Base-by-base conservation (phyloP, 2,329 filamentous ascomycete genomes). In the Colletotrichum spaethianum region DNA sequence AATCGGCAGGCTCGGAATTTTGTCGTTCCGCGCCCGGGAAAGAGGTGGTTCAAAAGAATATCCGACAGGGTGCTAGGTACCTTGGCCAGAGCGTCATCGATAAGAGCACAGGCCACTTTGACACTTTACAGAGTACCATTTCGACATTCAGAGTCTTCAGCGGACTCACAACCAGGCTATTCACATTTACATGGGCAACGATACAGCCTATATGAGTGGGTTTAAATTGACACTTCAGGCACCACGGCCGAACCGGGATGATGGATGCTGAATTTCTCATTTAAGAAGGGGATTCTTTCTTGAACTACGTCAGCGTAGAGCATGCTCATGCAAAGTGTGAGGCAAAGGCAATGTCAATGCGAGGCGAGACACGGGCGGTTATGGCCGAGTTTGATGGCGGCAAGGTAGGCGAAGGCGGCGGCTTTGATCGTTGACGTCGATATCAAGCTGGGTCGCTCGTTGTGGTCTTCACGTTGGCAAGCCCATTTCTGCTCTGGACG, bases 231-330 rank as follows among this genome's bases (percentile, higher is more conserved):
- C 5, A 12, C 16, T 7, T 3, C 4, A 5, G 33, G 40, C 28
- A 65, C 46, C 53, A 40, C 40, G 31, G 40, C 11, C 1, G 52
- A 9, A 26, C 36, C 42, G 48, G 60, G 33, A 64, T 59, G 33
- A 59, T 40, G 38, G 48, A 44, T n/a, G 53, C 64, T 36, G 23
- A 44, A 3, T n/a, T 18, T 53, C 11, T 52, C n/a, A n/a, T 36
- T n/a, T n/a, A 31, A 26, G 16, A 20, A 48, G 50, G 20, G 44
- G 20, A 44, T 26, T 11, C 1, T 26, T 56, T 40, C 31, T 33
- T 53, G 20, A 2, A 42, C 2, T 18, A 48, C 38, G 55, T 55
- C 36, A 61, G 62, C 48, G 55, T 70, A 38, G 46, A 40, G 53
- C 55, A 55, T 11, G 48, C 18, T 16, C 23, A 48, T 28, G 36